These are phyloP conservation scores for Colletotrichum sp. DNA, from an alignment of 2,329 filamentous ascomycete species.

Conservation along the genomic window DNA sequence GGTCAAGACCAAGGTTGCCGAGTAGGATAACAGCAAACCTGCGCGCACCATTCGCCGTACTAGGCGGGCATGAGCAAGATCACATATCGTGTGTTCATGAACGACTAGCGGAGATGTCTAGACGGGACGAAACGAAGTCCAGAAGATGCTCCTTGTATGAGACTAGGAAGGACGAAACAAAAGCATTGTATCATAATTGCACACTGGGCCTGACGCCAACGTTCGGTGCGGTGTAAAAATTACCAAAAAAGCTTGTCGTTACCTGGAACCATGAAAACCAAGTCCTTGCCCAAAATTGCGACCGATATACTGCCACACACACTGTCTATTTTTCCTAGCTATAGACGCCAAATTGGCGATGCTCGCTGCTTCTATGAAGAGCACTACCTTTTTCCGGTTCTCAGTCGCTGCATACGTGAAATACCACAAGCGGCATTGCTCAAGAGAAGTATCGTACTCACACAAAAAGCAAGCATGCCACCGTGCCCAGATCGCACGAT, in stretches of 20 bases:
- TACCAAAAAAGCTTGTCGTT: background rate
- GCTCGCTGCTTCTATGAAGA: background rate
- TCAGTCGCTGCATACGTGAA: background rate
- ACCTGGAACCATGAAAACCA: background rate
- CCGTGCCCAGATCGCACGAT: background rate
- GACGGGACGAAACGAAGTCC: background rate
- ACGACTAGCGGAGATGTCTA: background rate
- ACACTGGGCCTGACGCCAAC: background rate
- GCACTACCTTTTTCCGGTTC: background rate
- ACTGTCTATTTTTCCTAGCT: background rate
- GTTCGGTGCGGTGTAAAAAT: background rate
- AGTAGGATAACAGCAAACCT: constrained; percentile 5
- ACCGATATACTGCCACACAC: background rate
- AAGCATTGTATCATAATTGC: constrained; percentile 17
- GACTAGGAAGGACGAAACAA: background rate
- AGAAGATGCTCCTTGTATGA: background rate
- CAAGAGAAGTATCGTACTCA: background rate
- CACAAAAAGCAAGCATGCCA: background rate
- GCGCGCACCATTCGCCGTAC: background rate
- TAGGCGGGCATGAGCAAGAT: background rate
- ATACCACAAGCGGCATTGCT: background rate
- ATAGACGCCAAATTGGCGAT: background rate
- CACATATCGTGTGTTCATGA: background rate
- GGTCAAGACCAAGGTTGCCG: constrained; percentile 25
- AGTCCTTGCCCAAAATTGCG: background rate